Base-by-base conservation (phyloP, 371 early-diverging fungal genomes). In the Mucor saturninus region DNA sequence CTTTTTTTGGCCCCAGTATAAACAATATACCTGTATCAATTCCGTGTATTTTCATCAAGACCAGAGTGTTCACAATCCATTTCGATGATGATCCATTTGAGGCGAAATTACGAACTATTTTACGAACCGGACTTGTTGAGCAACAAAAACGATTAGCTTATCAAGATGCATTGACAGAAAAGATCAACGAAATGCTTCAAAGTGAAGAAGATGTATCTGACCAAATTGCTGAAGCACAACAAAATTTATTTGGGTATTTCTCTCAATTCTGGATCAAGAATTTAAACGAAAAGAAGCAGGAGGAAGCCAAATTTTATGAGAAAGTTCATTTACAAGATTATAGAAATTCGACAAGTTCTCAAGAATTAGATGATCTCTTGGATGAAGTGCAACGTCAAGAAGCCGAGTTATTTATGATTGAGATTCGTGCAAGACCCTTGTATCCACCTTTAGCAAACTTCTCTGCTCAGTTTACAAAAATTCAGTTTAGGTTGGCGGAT, bases 71-170 rank as follows among this genome's bases (percentile, higher is more conserved):
- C 14, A 56, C 54, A 4, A 58, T 82, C 10, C 59, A 63, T n/a
- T 52, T 75, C 30, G 71, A 72, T 7, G 86, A 86, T 56, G 76
- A 77, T 56, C 78, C 76, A 6, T 83, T 86, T 61, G 86, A 86
- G 54, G 62, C 61, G 0, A 60, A 48, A 13, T 55, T 86, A 21
- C 54, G 73, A 2, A 61, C 63, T 2, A 83, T 75, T 15, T 80
- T 76, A 15, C 43, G 58, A 9, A 58, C 63, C 9, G 83, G 84
- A 4, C 40, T 75, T 15, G 71, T 74, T n/a, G 85, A 86, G 51
- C 85, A 83, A 55, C 61, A 69, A 51, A 71, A 68, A 11, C 59
- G 87, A 5, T 29, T 77, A 3, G 77, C 79, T 3, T 63, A 83
- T 32, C 67, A 75, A 40, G 74, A 71, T 21, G 84, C 83, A 5